Conservation (phyloP, 1,284 basidiomycete species). For the Butyriboletus appendiculatus region DNA sequence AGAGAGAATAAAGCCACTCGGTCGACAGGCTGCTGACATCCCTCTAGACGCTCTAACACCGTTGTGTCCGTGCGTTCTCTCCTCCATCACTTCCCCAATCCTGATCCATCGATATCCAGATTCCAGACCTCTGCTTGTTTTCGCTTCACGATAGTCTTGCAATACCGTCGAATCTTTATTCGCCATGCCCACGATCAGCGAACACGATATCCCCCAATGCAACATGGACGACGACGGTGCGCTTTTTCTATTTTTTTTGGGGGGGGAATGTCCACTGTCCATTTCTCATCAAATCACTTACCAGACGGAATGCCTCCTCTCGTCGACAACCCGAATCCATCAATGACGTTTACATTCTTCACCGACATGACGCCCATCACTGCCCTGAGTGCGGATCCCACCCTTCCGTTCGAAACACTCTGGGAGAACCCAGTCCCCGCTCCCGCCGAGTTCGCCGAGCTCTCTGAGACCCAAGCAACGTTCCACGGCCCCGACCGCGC, state of each 20-base stretch:
- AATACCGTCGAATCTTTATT: background rate
- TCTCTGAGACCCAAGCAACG: slow-evolving; percentile 11
- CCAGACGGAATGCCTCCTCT: slow-evolving; percentile 50
- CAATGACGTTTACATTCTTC: slow-evolving; percentile 51
- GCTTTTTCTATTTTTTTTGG: background rate
- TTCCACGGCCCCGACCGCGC: slow-evolving; percentile 30
- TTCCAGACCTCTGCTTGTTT: slow-evolving; percentile 8
- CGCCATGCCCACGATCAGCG: slow-evolving; percentile 29
- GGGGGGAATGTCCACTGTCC: background rate
- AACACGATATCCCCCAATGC: slow-evolving; percentile 23
- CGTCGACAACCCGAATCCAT: slow-evolving; percentile 49
- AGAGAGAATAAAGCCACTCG: slow-evolving; percentile 37
- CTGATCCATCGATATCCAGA: slow-evolving; percentile 12
- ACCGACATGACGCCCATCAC: slow-evolving; percentile 47
- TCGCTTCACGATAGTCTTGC: background rate
- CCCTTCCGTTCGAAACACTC: slow-evolving; percentile 37
- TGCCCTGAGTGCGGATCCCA: slow-evolving; percentile 40
- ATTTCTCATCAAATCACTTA: slow-evolving; percentile 14
- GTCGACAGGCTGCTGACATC: slow-evolving; percentile 22
- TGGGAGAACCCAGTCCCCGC: slow-evolving; percentile 31
- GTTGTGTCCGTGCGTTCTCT: slow-evolving; percentile 13
- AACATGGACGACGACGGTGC: slow-evolving; percentile 33
- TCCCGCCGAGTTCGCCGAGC: slow-evolving; percentile 24
- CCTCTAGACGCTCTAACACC: slow-evolving; percentile 32
- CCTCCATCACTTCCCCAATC: slow-evolving; percentile 3